These are phyloP conservation scores for Hypoxylon rubiginosum DNA, from an alignment of 2,329 filamentous ascomycete genomes.

Conservation along the genomic window DNA sequence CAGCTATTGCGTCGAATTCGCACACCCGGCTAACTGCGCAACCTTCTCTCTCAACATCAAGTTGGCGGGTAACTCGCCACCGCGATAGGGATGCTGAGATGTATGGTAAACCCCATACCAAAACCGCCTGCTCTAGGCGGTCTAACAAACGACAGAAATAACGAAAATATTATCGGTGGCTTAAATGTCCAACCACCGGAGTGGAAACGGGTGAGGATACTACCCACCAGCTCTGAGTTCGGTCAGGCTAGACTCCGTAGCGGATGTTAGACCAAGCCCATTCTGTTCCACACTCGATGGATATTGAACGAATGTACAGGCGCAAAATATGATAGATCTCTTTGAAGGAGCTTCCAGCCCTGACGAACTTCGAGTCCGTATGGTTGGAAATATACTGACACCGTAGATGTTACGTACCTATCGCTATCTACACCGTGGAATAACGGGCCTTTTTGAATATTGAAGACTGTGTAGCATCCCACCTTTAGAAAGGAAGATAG, in stretches of 20 bases:
- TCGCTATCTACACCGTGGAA: slow-evolving; percentile 1
- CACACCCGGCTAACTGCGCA: not conserved
- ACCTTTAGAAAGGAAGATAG: slow-evolving; percentile 4
- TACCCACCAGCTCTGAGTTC: slow-evolving; percentile 30
- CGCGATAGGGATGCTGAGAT: not conserved
- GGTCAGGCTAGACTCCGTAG: slow-evolving; percentile 36
- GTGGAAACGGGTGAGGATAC: slow-evolving; percentile 27
- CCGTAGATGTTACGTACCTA: slow-evolving; percentile 3
- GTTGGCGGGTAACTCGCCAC: not conserved
- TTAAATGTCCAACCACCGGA: slow-evolving; percentile 24
- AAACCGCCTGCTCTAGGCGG: not conserved
- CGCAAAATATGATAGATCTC: slow-evolving; percentile 33
- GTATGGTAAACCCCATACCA: too few species aligned
- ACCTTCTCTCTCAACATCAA: not conserved
- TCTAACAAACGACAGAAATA: not conserved
- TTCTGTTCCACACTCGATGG: slow-evolving; percentile 30
- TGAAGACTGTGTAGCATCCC: slow-evolving; percentile 7
- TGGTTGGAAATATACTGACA: slow-evolving; percentile 12
- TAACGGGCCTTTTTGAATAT: slow-evolving; percentile 14
- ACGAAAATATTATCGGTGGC: slow-evolving; percentile 19
- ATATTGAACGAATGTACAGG: slow-evolving; percentile 18
- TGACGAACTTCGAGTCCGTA: slow-evolving; percentile 12
- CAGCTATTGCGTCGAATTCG: slow-evolving; percentile 18
- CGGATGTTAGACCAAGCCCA: slow-evolving; percentile 31
- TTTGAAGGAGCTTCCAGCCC: slow-evolving; percentile 26